A percentile compares a stretch with the other conserved stretches of the same genome.
Evolutionary conservation across 306 rosid species (phyloP).

Genomic region (Acacia melanoxylon): DNA sequence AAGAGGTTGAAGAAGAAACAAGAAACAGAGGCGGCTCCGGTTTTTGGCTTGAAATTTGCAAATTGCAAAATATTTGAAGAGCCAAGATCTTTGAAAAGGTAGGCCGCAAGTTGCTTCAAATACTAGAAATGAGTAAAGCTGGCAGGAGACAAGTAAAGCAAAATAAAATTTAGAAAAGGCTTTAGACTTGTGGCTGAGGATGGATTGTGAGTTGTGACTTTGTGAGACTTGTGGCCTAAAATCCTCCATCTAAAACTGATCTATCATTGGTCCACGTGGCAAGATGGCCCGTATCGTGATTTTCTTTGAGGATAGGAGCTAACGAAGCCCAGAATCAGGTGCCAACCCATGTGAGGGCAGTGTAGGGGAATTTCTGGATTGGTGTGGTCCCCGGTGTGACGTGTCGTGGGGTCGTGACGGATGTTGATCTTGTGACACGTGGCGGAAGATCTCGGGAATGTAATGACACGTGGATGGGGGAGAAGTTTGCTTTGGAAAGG

Average conservation of each 20-base stretch:
- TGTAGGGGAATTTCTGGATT: background rate
- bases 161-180: background rate
- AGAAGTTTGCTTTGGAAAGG: background rate
- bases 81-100: background rate
- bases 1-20: slow-evolving; percentile 12
- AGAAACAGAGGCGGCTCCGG: slow-evolving; percentile 37
- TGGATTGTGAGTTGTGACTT: background rate
- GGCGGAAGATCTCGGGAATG: background rate
- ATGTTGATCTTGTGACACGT: background rate
- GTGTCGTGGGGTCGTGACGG: background rate
- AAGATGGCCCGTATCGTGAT: slow-evolving; percentile 7
- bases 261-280: slow-evolving; percentile 36
- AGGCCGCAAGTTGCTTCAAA: slow-evolving; percentile 17
- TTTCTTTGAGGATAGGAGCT: background rate
- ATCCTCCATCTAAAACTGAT: slow-evolving; percentile 54
- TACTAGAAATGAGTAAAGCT: background rate
- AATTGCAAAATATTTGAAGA: too few species aligned
- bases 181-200: slow-evolving; percentile 60
- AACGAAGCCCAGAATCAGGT: background rate
- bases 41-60: slow-evolving; percentile 23
- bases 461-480: background rate
- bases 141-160: background rate
- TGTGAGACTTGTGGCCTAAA: slow-evolving; percentile 54
- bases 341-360: background rate
- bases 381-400: background rate